phyloP scores from a whole-genome alignment of 2,329 filamentous ascomycete species.

The Zymoseptoria crescenta region DNA sequence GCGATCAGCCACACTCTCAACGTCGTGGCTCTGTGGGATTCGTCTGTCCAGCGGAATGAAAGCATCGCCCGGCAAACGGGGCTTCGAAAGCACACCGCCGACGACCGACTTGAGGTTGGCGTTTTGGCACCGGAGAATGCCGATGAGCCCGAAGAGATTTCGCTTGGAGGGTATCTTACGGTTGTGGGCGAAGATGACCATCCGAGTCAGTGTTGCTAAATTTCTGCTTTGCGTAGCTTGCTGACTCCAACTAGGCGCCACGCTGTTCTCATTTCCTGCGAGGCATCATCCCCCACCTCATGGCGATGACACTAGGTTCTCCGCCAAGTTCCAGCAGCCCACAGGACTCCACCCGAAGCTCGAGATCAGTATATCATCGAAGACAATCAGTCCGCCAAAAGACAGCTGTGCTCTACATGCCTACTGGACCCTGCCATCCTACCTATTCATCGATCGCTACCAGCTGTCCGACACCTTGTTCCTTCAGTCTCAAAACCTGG shows the following conservation, averaged over 20 bases:
- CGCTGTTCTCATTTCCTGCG: conserved; percentile 75
- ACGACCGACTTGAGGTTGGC: conserved; percentile 62
- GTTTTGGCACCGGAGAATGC: conserved; percentile 61
- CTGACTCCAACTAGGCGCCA: conserved; percentile 48
- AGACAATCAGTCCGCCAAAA: conserved; percentile 40
- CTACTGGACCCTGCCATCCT: conserved; percentile 73
- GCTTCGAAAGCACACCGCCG: conserved; percentile 5
- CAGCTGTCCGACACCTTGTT: conserved; percentile 72
- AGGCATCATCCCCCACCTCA: conserved; percentile 57
- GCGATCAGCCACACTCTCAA: conserved; percentile 57
- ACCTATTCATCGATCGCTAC: conserved; percentile 80
- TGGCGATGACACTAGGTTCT: conserved; percentile 33
- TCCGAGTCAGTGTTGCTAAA: conserved; percentile 44
- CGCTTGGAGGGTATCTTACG: conserved; percentile 68
- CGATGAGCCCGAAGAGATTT: conserved; percentile 62
- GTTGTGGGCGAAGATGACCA: conserved; percentile 68
- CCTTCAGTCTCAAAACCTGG: conserved; percentile 70
- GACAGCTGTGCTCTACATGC: conserved; percentile 65
- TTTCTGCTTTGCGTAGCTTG: not conserved
- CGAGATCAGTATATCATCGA: conserved; percentile 54
- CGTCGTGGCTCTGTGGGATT: conserved; percentile 34
- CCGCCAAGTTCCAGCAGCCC: conserved; percentile 57
- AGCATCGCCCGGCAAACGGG: not conserved
- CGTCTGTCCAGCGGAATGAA: not conserved
- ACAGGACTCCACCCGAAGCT: conserved; percentile 79